Evolutionary conservation across 1,139 yeast genomes (phyloP), one percentile per base, ranked within the genome.

Genomic region (Scheffersomyces cryptocercus): DNA sequence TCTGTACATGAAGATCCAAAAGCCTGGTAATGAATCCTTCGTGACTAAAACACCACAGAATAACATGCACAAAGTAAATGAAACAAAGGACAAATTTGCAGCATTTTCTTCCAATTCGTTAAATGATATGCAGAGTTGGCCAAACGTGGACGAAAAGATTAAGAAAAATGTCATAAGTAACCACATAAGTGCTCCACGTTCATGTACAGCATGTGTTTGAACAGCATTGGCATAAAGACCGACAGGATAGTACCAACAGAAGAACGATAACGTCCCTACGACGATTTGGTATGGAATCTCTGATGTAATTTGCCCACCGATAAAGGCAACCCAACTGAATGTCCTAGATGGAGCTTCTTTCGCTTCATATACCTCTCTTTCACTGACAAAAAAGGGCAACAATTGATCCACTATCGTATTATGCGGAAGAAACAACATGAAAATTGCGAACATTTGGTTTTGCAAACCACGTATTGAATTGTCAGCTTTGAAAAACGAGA

Each of bases 351-450:
- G 95, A 33, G 95, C 79, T 64, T 88, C 97, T 59, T 42, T 37
- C 10, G 45, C 48, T 28, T 44, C 43, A 61, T 87, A 89, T 38
- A 89, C 67, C 53, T 81, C 81, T 65, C 96, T 81, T 62, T 85
- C 93, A 35, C 67, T 63, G 38, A 84, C 83, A 59, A 75, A 87
- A 45, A 77, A 68, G 35, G 95, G 93, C 55, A 87, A 69, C 68
- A 82, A 77, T 62, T 88, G 95, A 61, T 87, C 85, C 43, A 83
- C 61, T 50, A 85, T 57, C 36, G 88, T 82, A 50, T 78, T 78
- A 65, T 84, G 76, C 40, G 82, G 73, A 54, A 82, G 75, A 46
- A 81, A 62, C 52, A 82, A 75, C 88, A 85, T 83, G 70, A 87
- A 86, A 42, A 82, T 64, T 2, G 90, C 71, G 54, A 85, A 82